Evolutionary conservation across 768 basidiomycete genomes (phyloP), one percentile per base, ranked within the genome.

Genomic region (Calvatia gigantea): DNA sequence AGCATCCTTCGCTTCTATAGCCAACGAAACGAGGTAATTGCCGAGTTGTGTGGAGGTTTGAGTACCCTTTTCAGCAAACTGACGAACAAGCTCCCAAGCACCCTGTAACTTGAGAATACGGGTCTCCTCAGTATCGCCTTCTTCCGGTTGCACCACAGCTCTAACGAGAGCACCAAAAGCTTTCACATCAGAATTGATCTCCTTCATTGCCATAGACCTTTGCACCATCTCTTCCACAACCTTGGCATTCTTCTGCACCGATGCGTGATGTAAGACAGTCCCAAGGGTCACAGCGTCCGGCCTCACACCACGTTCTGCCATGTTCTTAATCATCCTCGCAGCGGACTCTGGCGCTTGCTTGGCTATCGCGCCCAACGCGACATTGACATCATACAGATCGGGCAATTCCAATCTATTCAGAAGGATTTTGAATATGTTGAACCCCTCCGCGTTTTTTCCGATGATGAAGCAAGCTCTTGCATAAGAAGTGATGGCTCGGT

Each of bases 301-400:
- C 35, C 61, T 63, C 27, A 86, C 57, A 15, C 83, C 82, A 23
- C 62, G 61, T 14, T 67, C 60, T 1, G 70, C 60, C 82, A 89
- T 86, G 29, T 73, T 72, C 52, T 72, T 62, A n/a, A 89, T 64
- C 61, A 84, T 70, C 15, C 58, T 61, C 19, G 69, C 70, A 1
- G 83, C 88, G 14, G 62, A 62, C 9, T 68, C 67, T 19, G 85
- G 79, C 39, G 78, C 69, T 58, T 75, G 65, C 55, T 74, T 70
- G 25, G 85, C 79, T 49, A 87, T 66, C 8, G 76, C 79, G 2
- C 74, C 72, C 52, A 90, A 73, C 37, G 76, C 77, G 46, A 90
- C 79, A 61, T 87, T 88, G 47, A 87, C 70, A 62, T 90, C 88
- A 63, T 81, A 71, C 35, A 77, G 59, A 65, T 89, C 86, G 14